Base-by-base conservation (phyloP, 1,139 yeast species). In the Pichia sp. region DNA sequence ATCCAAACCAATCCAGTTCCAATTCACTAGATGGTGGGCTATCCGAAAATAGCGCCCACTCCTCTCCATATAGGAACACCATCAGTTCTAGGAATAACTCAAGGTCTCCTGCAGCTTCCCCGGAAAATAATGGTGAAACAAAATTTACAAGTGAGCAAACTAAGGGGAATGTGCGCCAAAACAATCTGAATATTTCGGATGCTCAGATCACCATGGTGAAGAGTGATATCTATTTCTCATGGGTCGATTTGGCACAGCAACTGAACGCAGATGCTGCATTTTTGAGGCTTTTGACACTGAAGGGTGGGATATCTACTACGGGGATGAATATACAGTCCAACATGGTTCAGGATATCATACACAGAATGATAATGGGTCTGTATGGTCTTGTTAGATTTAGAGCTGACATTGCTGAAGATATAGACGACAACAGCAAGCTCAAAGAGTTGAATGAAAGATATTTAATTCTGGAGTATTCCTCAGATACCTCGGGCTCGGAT, bases 171-270 rank as follows among this genome's bases (percentile, higher is more conserved):
- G n/a, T n/a, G n/a, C n/a, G n/a, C n/a, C n/a, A n/a, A n/a, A n/a
- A n/a, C n/a, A n/a, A n/a, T n/a, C n/a, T n/a, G n/a, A n/a, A n/a
- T n/a, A n/a, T n/a, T n/a, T n/a, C n/a, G n/a, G n/a, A n/a, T n/a
- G n/a, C n/a, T n/a, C n/a, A n/a, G n/a, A n/a, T n/a, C n/a, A n/a
- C n/a, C n/a, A n/a, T n/a, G n/a, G 18, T 5, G 37, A 46, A 46
- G 2, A 42, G 46, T 9, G 42, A 39, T 6, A 27, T 38, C 7
- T 66, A 64, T 48, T 72, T 62, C 49, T 71, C 77, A 6, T 74
- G 79, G 79, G 66, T 64, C 46, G 81, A 74, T 49, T 50, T 72
- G 30, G 63, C 71, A 22, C 77, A 74, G 40, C 79, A 72, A 39
- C 42, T 69, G 25, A 72, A 70, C 34, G 62, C 65, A 2, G 73